Evolutionary conservation across 2,329 filamentous ascomycete species (phyloP), one percentile per base, ranked within the genome.

Genomic region (Fusarium pseudocircinatum): DNA sequence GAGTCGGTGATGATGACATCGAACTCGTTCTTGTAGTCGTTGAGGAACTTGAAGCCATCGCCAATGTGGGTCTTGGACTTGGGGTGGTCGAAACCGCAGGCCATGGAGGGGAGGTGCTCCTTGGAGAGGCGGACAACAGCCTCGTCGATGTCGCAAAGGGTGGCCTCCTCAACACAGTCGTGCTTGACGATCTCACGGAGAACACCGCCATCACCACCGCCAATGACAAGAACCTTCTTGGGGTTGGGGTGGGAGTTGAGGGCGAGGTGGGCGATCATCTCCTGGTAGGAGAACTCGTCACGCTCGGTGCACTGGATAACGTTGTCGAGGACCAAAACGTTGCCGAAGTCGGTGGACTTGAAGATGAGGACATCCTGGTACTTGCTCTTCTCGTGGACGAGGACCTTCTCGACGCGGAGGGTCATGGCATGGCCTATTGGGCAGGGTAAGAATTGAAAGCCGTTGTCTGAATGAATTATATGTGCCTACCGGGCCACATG

Each of bases 1-100:
- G 94, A 97, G 87, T 99, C 96, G 80, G 96, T 99, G 87, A 99
- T 98, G 88, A 99, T 99, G 81, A 99, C 95, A 82, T 99, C 96
- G 82, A 99, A 99, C 82, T 93, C 90, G 88, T 97, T 95, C 91
- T 97, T 96, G 89, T 94, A 95, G 84, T 97, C 93, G 83, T 93
- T 91, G 75, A 99, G 90, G 89, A 98, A 99, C 89, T 98, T 96
- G 91, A 99, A 99, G 82, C 96, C 96, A 81, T 99, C 96, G 79
- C 95, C 96, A 74, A 99, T 89, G 86, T 97, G 94, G 77, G 94
- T 92, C 86, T 93, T 95, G 83, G 94, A 92, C 85, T 97, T 97
- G 82, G 95, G 94, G 90, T 98, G 95, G 79, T 95, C 88, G 88
- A 97, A 97, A 80, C 96, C 95, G 75, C 93, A 91, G 77, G 94